These are phyloP conservation scores for Suaeda aralocaspica DNA, from an alignment of 148 eudicot genomes.

Conservation along the genomic window DNA sequence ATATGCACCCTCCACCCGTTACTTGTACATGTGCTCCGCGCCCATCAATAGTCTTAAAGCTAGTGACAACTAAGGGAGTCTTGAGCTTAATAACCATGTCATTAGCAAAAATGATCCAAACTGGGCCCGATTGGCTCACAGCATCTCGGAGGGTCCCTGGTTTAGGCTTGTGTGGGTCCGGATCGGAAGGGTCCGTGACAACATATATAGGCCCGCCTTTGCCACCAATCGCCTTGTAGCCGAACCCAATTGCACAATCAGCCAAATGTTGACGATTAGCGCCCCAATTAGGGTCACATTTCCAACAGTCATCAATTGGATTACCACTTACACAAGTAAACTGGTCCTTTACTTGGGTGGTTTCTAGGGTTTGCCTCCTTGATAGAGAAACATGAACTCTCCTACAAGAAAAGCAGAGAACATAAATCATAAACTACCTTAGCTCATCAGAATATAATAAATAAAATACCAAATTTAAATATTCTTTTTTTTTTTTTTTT, in stretches of 20 bases:
- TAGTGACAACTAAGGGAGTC: conserved; percentile 45
- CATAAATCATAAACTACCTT: background rate
- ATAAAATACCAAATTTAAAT: background rate
- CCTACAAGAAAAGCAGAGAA: conserved; percentile 42
- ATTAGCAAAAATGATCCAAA: conserved; percentile 57
- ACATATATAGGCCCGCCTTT: conserved; percentile 69
- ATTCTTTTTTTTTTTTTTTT: too few species aligned
- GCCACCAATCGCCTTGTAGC: conserved; percentile 60
- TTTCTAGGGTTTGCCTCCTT: conserved; percentile 47
- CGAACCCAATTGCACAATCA: conserved; percentile 81
- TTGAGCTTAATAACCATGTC: conserved; percentile 60
- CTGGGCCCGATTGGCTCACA: conserved; percentile 59
- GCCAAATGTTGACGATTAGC: conserved; percentile 60
- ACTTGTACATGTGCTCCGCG: conserved; percentile 61
- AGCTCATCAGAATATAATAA: too few species aligned
- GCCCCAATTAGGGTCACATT: conserved; percentile 72
- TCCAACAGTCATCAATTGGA: conserved; percentile 90
- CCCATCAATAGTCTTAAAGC: conserved; percentile 72
- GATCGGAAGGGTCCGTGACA: conserved; percentile 60
- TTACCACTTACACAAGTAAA: conserved; percentile 61
- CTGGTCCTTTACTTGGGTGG: conserved; percentile 27
- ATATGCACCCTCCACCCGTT: conserved; percentile 71
- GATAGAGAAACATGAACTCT: conserved; percentile 65
- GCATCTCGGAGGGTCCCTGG: conserved; percentile 77
- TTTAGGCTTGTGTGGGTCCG: conserved; percentile 46